phyloP scores from a whole-genome alignment of 495 filamentous ascomycete genomes.

The Penicillium canariense region DNA sequence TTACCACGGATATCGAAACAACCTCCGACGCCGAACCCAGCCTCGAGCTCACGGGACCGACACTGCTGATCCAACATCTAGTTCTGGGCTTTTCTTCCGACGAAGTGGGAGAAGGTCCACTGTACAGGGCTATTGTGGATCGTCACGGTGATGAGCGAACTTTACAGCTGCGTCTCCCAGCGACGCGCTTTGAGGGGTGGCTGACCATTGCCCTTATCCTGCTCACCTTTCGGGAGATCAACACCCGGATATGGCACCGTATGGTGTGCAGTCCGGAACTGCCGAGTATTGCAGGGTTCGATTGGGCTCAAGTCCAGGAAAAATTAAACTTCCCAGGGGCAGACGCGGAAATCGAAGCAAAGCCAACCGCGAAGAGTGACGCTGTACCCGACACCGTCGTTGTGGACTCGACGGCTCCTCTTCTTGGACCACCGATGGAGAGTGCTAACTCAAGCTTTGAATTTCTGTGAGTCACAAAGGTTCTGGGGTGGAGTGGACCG shows the following conservation, averaged over 20 bases:
- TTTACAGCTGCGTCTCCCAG: slow-evolving; percentile 26
- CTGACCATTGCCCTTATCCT: slow-evolving; percentile 32
- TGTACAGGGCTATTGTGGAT: slow-evolving; percentile 21
- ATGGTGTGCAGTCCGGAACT: slow-evolving; percentile 13
- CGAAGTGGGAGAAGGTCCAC: slow-evolving; percentile 8
- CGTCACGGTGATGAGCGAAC: slow-evolving; percentile 13
- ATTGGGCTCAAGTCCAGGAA: slow-evolving; percentile 17
- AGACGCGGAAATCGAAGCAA: background rate
- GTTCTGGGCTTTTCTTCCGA: slow-evolving; percentile 14
- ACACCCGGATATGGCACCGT: slow-evolving; percentile 21
- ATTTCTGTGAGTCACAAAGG: no score
- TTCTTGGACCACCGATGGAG: no score
- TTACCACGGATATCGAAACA: no score
- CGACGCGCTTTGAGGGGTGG: slow-evolving; percentile 22
- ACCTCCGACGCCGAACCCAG: background rate
- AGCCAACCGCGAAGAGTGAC: no score
- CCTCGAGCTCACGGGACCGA: background rate
- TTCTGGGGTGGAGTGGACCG: no score
- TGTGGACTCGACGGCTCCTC: no score
- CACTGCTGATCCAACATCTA: slow-evolving; percentile 3
- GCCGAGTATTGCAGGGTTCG: slow-evolving; percentile 19
- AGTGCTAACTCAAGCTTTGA: no score
- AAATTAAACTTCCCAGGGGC: no score
- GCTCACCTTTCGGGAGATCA: slow-evolving; percentile 29
- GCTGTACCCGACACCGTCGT: no score